Conservation (phyloP, 345 rosid genomes). For the Firmiana major region DNA sequence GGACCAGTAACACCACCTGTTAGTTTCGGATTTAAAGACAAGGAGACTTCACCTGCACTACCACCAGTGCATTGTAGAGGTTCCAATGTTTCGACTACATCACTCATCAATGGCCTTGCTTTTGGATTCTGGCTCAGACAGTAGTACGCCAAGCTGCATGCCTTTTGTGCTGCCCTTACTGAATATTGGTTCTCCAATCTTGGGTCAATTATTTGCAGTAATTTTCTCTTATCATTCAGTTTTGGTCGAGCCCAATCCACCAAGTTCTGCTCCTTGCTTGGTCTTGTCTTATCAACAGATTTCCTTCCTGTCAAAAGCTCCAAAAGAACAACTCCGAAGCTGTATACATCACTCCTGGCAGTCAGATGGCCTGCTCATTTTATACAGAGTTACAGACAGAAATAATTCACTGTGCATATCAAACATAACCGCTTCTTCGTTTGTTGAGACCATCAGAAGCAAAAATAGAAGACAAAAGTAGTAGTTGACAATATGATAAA, state of each 20-base stretch:
- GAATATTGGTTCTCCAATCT: constrained; percentile 87
- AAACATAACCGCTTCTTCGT: background rate
- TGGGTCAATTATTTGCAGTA: constrained; percentile 88
- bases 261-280: constrained; percentile 91
- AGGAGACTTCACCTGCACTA: constrained; percentile 40
- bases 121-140: constrained; percentile 95
- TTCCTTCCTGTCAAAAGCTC: constrained; percentile 91
- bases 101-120: constrained; percentile 97
- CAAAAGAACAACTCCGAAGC: constrained; percentile 94
- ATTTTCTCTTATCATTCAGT: constrained; percentile 84
- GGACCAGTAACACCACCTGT: constrained; percentile 32
- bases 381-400: background rate
- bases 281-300: constrained; percentile 92
- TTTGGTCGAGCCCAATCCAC: constrained; percentile 99
- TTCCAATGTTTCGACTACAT: constrained; percentile 90
- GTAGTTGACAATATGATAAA: background rate
- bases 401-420: background rate
- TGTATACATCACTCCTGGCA: constrained; percentile 92
- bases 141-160: constrained; percentile 92
- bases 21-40: constrained; percentile 35
- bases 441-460: background rate
- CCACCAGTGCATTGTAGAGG: constrained; percentile 68
- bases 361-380: constrained; percentile 81
- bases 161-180: constrained; percentile 87
- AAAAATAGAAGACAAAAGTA: background rate